Evolutionary conservation across 768 basidiomycete species (phyloP).

Genomic region (Hemileccinum rubropunctum): DNA sequence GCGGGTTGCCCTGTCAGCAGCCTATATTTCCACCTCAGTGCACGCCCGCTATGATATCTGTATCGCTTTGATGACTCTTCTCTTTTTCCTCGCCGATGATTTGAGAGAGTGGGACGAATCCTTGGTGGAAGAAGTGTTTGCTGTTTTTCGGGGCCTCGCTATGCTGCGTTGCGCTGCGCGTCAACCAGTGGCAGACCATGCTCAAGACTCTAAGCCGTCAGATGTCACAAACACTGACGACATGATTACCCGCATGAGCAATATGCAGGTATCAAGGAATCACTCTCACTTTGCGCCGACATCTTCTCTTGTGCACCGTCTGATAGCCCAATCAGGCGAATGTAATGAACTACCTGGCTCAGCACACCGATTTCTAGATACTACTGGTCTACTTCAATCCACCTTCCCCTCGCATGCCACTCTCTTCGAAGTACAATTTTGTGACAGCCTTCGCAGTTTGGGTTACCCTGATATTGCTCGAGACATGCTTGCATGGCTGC

Average conservation of each 20-base stretch:
- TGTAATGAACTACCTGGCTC: conserved; percentile 51
- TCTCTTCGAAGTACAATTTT: conserved; percentile 67
- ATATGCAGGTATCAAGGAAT: conserved; percentile 66
- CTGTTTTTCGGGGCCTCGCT: conserved; percentile 74
- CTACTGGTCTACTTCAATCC: conserved; percentile 63
- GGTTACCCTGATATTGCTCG: conserved; percentile 60
- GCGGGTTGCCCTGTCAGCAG: conserved; percentile 57
- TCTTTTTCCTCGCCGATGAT: conserved; percentile 70
- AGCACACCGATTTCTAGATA: conserved; percentile 70
- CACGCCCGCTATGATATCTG: conserved; percentile 76
- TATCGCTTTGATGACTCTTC: conserved; percentile 58
- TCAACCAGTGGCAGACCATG: conserved; percentile 50
- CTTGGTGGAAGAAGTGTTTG: conserved; percentile 70
- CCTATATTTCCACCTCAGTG: conserved; percentile 60
- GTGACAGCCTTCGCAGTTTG: conserved; percentile 61
- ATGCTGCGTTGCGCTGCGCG: conserved; percentile 61
- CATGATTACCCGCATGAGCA: conserved; percentile 58
- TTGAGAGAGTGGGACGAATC: conserved; percentile 62
- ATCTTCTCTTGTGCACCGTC: conserved; percentile 60
- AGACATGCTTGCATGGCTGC: conserved; percentile 74
- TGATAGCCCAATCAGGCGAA: conserved; percentile 53
- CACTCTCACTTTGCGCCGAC: conserved; percentile 47
- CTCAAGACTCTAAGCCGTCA: conserved; percentile 30
- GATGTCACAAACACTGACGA: conserved; percentile 55
- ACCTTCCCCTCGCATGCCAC: conserved; percentile 66